These are phyloP conservation scores for Aspergillus tamarii DNA, from an alignment of 2,329 filamentous ascomycete species.

Conservation along the genomic window DNA sequence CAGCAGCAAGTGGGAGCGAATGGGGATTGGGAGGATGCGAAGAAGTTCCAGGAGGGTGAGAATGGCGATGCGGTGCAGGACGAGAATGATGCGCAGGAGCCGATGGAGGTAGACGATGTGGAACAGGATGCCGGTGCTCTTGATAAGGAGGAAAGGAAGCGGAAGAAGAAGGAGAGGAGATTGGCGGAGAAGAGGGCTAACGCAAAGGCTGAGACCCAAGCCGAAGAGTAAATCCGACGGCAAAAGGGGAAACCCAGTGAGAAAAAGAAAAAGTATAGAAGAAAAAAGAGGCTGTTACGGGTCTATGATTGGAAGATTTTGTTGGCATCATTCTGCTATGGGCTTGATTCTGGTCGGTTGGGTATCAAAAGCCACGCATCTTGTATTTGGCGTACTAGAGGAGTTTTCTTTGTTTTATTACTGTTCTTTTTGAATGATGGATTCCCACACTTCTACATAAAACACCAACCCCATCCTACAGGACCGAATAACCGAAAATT, in stretches of 20 bases:
- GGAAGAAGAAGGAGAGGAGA: slow-evolving; percentile 58
- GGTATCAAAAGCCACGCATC: slow-evolving; percentile 15
- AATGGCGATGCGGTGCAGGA: slow-evolving; percentile 45
- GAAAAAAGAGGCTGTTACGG: not conserved
- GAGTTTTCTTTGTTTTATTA: slow-evolving; percentile 20
- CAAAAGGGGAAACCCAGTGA: not conserved
- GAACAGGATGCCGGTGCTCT: slow-evolving; percentile 44
- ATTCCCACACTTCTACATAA: slow-evolving; percentile 6
- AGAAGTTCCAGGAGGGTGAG: slow-evolving; percentile 46
- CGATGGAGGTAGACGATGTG: slow-evolving; percentile 42
- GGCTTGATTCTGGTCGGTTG: slow-evolving; percentile 7
- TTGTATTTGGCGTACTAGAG: slow-evolving; percentile 14
- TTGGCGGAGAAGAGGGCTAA: slow-evolving; percentile 48
- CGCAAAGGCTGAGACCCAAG: slow-evolving; percentile 31
- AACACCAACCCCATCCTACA: not conserved
- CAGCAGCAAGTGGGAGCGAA: slow-evolving; percentile 28
- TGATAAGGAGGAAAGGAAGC: slow-evolving; percentile 58
- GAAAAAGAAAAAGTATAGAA: not conserved
- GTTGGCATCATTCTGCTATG: not conserved
- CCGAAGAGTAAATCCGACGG: slow-evolving; percentile 12
- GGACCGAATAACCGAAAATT: not conserved
- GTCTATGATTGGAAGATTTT: not conserved
- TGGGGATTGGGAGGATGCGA: slow-evolving; percentile 42
- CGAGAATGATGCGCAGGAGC: slow-evolving; percentile 40
- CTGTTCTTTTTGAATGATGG: not conserved